These are phyloP conservation scores for Emergomyces orientalis DNA, from an alignment of 2,329 filamentous ascomycete genomes.

Conservation along the genomic window DNA sequence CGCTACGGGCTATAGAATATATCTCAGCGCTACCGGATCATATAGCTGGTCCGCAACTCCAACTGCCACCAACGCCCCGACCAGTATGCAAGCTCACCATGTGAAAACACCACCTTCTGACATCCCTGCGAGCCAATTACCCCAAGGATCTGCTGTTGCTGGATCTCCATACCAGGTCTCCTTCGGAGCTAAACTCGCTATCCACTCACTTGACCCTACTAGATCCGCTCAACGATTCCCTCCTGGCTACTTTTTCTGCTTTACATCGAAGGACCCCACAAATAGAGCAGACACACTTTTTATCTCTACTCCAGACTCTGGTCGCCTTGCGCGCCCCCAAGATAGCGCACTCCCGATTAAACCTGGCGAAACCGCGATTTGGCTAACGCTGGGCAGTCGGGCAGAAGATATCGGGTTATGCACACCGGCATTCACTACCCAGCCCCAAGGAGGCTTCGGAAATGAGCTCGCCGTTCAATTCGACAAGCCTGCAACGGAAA, in stretches of 20 bases:
- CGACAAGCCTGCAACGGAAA: slow-evolving; percentile 68
- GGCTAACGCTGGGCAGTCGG: slow-evolving; percentile 63
- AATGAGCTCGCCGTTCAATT: slow-evolving; percentile 97
- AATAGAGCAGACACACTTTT: slow-evolving; percentile 62
- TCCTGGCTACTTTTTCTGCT: slow-evolving; percentile 85
- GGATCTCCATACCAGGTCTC: slow-evolving; percentile 21
- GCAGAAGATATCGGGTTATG: slow-evolving; percentile 72
- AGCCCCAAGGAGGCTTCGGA: slow-evolving; percentile 68
- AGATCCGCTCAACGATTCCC: slow-evolving; percentile 51
- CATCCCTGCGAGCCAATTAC: slow-evolving; percentile 22
- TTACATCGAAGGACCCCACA: slow-evolving; percentile 55
- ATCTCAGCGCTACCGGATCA: slow-evolving; percentile 79
- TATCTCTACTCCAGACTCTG: slow-evolving; percentile 77
- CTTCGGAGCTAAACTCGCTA: slow-evolving; percentile 44
- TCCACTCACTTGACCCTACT: slow-evolving; percentile 35
- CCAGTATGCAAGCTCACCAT: slow-evolving; percentile 95
- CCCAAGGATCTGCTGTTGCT: slow-evolving; percentile 16
- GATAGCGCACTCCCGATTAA: slow-evolving; percentile 45
- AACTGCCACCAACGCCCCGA: slow-evolving; percentile 59
- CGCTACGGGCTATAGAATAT: slow-evolving; percentile 80
- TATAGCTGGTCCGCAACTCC: slow-evolving; percentile 46
- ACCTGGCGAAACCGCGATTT: slow-evolving; percentile 73
- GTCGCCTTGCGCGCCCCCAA: slow-evolving; percentile 57
- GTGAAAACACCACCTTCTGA: slow-evolving; percentile 77
- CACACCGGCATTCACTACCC: slow-evolving; percentile 60